Base-by-base conservation (phyloP, 257 asterid species). In the Solanum corneliomulleri region DNA sequence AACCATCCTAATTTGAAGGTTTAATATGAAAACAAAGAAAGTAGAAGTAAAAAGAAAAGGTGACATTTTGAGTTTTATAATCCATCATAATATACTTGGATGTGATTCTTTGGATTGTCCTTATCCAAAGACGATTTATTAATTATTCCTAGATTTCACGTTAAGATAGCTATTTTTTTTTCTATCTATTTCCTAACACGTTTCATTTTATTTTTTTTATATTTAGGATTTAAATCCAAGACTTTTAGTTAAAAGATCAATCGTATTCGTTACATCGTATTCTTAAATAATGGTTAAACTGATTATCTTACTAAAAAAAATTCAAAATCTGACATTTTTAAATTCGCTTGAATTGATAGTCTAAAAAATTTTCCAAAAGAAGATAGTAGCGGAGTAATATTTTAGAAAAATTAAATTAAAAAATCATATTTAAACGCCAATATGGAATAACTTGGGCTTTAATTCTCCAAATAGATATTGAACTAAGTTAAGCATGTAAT, bases 211-310 rank as follows among this genome's bases (percentile, higher is more conserved):
- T 3, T 35, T 35, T 35, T 35, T 35, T 37, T 37, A 39, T 39
- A 7, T 39, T 7, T 39, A 39, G 42, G 0, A 39, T 7, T 39
- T 39, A 0, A 39, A 39, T 39, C 7, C 0, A 39, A 39, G 42
- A 39, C 9, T 6, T 7, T 39, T 39, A 0, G 2, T 39, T 39
- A 7, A 39, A 39, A 0, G 42, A 39, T 6, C 0, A 39, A 39
- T 39, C 9, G 2, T 39, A 0, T 39, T 0, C 0, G 1, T 35
- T 35, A 1, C 7, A 35, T 0, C 1, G 7, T 35, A 35, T 37
- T 37, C 0, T 37, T 37, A 37, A 37, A 37, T 37, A 37, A 37
- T 37, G 2, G 0, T 39, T 6, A 39, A 39, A 39, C 9, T 39
- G 7, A 39, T 39, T 2, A 39, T 39, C 2, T 39, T 39, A 7